phyloP scores from a whole-genome alignment of 345 rosid genomes.

The Fremontodendron californicum region DNA sequence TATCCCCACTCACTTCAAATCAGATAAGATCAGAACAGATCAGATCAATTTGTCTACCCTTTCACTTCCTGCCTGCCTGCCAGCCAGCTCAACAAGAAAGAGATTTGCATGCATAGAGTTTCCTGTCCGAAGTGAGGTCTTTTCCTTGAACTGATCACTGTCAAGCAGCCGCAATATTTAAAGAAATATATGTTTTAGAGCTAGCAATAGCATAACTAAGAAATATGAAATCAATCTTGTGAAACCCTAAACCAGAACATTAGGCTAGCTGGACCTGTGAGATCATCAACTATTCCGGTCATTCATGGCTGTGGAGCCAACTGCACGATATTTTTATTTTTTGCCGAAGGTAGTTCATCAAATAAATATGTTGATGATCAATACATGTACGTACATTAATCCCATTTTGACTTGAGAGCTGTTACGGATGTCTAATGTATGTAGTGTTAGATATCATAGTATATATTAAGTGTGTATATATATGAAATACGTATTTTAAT shows the following conservation, averaged over 20 bases:
- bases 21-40: too few species aligned
- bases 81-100: too few species aligned
- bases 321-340: constrained; percentile 80
- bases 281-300: too few species aligned
- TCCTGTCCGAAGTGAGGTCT: constrained; percentile 72
- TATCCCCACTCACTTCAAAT: constrained; percentile 84
- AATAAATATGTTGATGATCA: constrained; percentile 60
- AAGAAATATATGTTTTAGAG: not conserved
- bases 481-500: too few species aligned
- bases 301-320: constrained; percentile 82
- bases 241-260: not conserved
- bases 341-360: constrained; percentile 82
- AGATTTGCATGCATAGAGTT: constrained; percentile 81
- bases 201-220: not conserved
- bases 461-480: too few species aligned
- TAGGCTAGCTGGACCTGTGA: constrained; percentile 59
- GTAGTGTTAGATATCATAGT: too few species aligned
- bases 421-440: too few species aligned
- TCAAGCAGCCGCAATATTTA: constrained; percentile 69
- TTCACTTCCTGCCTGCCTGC: constrained; percentile 92
- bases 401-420: constrained; percentile 68
- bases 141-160: constrained; percentile 92
- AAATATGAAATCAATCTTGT: not conserved
- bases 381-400: constrained; percentile 79
- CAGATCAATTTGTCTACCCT: constrained; percentile 92